phyloP scores from a whole-genome alignment of 495 filamentous ascomycete species.

The Barbatosphaeria neglecta region DNA sequence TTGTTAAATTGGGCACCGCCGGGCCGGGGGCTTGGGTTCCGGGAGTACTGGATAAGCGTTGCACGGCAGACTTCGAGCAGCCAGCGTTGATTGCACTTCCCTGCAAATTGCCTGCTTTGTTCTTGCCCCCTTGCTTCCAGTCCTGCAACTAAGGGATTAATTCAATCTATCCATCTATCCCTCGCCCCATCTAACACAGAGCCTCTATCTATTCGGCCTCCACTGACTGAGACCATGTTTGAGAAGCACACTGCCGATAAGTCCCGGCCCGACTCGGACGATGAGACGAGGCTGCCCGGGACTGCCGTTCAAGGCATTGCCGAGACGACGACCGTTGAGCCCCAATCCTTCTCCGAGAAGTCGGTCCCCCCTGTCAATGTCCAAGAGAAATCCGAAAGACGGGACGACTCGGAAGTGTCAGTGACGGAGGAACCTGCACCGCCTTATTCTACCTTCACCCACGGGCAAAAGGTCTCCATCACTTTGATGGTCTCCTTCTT shows the following conservation, averaged over 20 bases:
- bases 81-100: neutral
- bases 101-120: no score
- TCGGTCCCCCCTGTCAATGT: neutral
- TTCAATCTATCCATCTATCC: no score
- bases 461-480: conserved; percentile 5
- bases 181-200: no score
- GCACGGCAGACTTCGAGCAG: neutral
- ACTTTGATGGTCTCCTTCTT: conserved; percentile 16
- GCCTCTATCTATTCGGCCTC: no score
- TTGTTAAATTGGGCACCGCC: neutral
- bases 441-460: conserved; percentile 6
- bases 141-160: no score
- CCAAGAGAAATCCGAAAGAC: neutral
- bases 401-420: neutral
- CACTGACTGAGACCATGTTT: no score
- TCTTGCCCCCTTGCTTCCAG: no score
- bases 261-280: neutral
- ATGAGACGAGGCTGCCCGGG: neutral
- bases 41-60: no score
- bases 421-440: neutral
- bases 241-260: no score
- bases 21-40: neutral
- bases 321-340: neutral
- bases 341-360: neutral
- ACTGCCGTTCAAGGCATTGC: neutral